Evolutionary conservation across 1,139 yeast species (phyloP).

Genomic region (Torulaspora globosa): DNA sequence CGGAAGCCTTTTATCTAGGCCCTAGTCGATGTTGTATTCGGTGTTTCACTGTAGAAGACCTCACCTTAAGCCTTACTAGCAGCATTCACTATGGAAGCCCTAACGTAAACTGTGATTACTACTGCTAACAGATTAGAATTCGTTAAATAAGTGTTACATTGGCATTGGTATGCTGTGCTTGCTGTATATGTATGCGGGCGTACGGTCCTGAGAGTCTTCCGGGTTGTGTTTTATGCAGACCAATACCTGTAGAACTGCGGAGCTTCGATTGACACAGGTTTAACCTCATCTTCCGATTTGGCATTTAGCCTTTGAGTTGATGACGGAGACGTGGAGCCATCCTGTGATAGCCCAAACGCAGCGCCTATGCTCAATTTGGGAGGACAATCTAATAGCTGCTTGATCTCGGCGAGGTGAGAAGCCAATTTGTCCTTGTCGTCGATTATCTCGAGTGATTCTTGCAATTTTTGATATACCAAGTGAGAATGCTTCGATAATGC

Average conservation of each 20-base stretch:
- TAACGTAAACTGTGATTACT: background rate
- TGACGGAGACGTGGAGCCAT: conserved; percentile 13
- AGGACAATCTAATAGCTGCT: conserved; percentile 50
- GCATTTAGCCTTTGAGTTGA: conserved; percentile 7
- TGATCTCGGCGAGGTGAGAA: conserved; percentile 44
- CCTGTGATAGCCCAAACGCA: conserved; percentile 12
- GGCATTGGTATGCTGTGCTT: background rate
- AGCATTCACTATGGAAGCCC: background rate
- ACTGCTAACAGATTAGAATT: background rate
- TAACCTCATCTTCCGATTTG: conserved; percentile 40
- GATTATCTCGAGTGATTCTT: conserved; percentile 19
- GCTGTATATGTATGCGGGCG: background rate
- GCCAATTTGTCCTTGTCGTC: conserved; percentile 22
- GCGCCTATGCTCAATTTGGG: conserved; percentile 36
- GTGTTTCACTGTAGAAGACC: background rate
- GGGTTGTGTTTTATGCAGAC: conserved; percentile 46
- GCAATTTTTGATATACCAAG: conserved; percentile 27
- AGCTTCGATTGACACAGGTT: conserved; percentile 74
- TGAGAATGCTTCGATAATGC: conserved; percentile 45
- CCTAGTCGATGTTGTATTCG: too few species aligned
- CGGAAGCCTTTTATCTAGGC: too few species aligned
- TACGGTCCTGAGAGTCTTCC: background rate
- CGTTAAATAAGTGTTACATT: conserved; percentile 1
- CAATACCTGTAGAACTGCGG: conserved; percentile 87
- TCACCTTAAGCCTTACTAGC: background rate